Evolutionary conservation across 495 filamentous ascomycete species (phyloP), one percentile per base, ranked within the genome.

Genomic region (Penicillium chermesinum): DNA sequence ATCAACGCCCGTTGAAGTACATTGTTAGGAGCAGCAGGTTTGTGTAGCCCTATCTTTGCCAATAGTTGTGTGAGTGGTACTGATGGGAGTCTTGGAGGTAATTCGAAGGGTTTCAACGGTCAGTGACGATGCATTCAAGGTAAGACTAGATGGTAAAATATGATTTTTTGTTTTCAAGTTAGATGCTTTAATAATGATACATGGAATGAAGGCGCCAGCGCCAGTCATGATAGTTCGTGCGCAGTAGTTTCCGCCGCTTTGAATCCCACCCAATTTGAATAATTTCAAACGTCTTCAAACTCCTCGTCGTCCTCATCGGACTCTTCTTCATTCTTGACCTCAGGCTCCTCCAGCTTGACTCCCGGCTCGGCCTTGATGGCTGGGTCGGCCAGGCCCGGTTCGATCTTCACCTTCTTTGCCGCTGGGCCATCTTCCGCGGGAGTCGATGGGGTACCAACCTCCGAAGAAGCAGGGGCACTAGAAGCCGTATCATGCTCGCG

Each of bases 291-390:
- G 49, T 79, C 74, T 41, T 78, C 75, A 41, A 79, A 79, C 33
- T 77, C 72, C 35, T 76, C 75, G 1, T 79, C 76, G 32, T 77
- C 74, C 36, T 79, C 76, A 44, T 78, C 75, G 2, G 74, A 78
- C 33, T 72, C 60, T 14, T 60, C 57, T 38, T 66, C 70, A 15
- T 67, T 67, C 45, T 68, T 69, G 6, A 57, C 41, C 2, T 58
- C 61, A 1, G 63, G 55, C n/a, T n/a, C n/a, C 40, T 66, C 60
- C 4, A 42, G 46, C 50, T 54, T 48, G 2, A 34, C 44, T 33
- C 35, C 50, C 7, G 39, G 39, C 12, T 54, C 51, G 22, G 45
- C 27, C 12, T 54, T 54, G 38, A 55, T 47, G 9, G 0, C 17
- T 3, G 49, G 30, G 7, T 59, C 53, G 14, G 27, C 27, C 14